Evolutionary conservation across 192 early-diverging fungal genomes (phyloP).

Genomic region (Mycoemilia scoparia): DNA sequence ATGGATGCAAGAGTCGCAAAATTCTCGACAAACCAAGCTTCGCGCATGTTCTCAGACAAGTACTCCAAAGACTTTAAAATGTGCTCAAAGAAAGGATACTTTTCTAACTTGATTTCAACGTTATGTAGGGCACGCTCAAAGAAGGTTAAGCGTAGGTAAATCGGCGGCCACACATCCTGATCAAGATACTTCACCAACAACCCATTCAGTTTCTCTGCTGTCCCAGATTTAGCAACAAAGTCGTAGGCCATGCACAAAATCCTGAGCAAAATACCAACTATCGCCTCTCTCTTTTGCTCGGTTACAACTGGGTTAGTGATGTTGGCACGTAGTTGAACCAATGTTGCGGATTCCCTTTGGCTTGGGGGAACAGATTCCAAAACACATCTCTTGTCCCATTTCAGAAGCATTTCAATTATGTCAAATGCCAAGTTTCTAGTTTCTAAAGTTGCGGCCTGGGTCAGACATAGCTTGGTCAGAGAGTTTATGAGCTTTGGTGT

Average conservation of each 20-base stretch:
- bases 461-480: constrained; percentile 70
- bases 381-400: constrained; percentile 67
- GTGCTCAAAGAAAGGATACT: constrained; percentile 27
- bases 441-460: constrained; percentile 70
- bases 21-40: constrained; percentile 29
- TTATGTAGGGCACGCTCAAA: constrained; percentile 29
- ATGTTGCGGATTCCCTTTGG: neutral
- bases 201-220: constrained; percentile 17
- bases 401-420: constrained; percentile 72
- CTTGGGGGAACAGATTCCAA: constrained; percentile 13
- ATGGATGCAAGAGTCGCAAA: constrained; percentile 14
- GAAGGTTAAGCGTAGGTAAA: constrained; percentile 24
- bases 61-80: constrained; percentile 19
- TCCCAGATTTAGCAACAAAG: constrained; percentile 21
- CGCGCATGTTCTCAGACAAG: constrained; percentile 24
- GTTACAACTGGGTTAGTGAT: constrained; percentile 7
- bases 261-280: constrained; percentile 21
- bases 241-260: constrained; percentile 28
- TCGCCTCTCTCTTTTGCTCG: constrained; percentile 20
- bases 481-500: constrained; percentile 73
- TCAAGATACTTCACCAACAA: constrained; percentile 21
- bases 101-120: constrained; percentile 25
- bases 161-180: constrained; percentile 12
- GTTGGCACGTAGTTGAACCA: neutral
- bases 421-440: constrained; percentile 73